Evolutionary conservation across 805 yeast species (phyloP).

Genomic region (Wickerhamomyces subpelliculosus): DNA sequence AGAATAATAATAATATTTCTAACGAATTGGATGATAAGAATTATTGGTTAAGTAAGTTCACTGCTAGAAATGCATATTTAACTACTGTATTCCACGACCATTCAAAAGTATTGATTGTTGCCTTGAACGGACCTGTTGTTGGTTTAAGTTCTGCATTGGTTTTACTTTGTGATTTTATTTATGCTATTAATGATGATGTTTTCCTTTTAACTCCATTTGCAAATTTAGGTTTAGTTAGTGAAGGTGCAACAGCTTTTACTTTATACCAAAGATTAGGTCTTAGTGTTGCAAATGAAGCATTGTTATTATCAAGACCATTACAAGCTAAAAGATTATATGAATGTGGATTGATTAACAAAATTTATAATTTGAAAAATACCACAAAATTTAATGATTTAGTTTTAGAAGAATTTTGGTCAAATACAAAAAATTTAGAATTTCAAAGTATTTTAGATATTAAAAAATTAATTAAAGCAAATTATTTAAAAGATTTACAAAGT

Average conservation of each 20-base stretch:
- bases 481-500: slow-evolving; percentile 29
- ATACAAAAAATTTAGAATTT: slow-evolving; percentile 29
- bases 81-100: slow-evolving; percentile 67
- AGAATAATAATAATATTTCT: no score
- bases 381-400: slow-evolving; percentile 42
- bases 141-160: slow-evolving; percentile 74
- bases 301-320: slow-evolving; percentile 63
- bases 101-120: slow-evolving; percentile 60
- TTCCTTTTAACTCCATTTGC: slow-evolving; percentile 72
- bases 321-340: slow-evolving; percentile 46
- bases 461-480: slow-evolving; percentile 27
- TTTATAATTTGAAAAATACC: slow-evolving; percentile 36
- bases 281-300: slow-evolving; percentile 65
- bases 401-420: slow-evolving; percentile 29
- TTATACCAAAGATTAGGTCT: slow-evolving; percentile 65
- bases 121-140: slow-evolving; percentile 81
- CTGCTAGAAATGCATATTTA: slow-evolving; percentile 64
- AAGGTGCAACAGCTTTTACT: slow-evolving; percentile 69
- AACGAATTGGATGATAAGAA: slow-evolving; percentile 20
- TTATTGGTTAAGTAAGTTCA: slow-evolving; percentile 50
- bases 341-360: slow-evolving; percentile 56
- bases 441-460: slow-evolving; percentile 40
- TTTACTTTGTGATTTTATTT: slow-evolving; percentile 70
- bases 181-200: slow-evolving; percentile 51
- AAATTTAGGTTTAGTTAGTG: slow-evolving; percentile 75